These are phyloP conservation scores for Tulasnella sp. DNA, from an alignment of 768 basidiomycete genomes.

Conservation along the genomic window DNA sequence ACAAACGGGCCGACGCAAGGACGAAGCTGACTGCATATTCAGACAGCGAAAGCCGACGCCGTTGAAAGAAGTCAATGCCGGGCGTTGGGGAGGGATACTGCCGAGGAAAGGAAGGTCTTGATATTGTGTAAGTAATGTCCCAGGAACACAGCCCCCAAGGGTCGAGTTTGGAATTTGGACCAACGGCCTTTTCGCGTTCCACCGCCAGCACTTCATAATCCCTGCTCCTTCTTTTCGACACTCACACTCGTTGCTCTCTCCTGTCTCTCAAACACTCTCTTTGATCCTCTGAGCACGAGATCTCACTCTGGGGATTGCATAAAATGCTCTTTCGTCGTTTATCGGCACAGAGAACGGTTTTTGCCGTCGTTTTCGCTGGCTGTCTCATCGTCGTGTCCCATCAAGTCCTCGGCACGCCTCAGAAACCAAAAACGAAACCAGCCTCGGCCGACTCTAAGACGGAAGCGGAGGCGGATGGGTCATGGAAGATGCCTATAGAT, in stretches of 20 bases:
- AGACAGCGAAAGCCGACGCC: neutral
- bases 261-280: neutral
- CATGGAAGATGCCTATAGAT: neutral
- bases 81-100: neutral
- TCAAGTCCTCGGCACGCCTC: neutral
- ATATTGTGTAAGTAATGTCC: neutral
- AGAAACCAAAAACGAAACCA: neutral
- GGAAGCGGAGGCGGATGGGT: neutral
- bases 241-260: neutral
- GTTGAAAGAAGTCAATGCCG: neutral
- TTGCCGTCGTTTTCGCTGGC: neutral
- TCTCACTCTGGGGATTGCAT: neutral
- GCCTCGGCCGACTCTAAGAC: neutral
- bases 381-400: neutral
- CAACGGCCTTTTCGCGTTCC: neutral
- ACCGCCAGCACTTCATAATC: neutral
- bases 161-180: neutral
- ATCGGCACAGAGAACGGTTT: neutral
- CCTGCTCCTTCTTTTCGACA: neutral
- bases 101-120: neutral
- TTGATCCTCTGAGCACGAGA: neutral
- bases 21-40: too few species aligned
- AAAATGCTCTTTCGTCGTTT: neutral
- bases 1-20: too few species aligned
- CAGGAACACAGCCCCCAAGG: neutral